These are phyloP conservation scores for Suhomyces panamericanus DNA, from an alignment of 1,139 yeast species.

Conservation along the genomic window DNA sequence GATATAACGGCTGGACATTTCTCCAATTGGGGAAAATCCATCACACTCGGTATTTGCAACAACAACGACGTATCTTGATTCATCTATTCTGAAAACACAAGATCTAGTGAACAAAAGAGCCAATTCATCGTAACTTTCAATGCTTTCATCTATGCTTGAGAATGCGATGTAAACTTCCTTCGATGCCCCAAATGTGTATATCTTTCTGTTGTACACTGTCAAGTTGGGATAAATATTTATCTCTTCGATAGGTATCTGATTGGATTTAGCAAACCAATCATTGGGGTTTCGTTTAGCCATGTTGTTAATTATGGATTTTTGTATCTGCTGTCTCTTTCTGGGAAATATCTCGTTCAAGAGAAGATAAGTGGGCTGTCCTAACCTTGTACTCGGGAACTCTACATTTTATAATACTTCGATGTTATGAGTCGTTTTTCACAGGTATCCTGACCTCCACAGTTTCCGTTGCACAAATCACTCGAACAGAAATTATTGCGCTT, in stretches of 20 bases:
- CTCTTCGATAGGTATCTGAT: background rate
- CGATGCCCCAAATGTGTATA: background rate
- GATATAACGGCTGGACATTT: background rate
- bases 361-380: no score
- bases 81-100: background rate
- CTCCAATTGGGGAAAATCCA: background rate
- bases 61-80: background rate
- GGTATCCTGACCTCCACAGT: no score
- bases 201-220: background rate
- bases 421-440: no score
- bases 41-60: background rate
- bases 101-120: background rate
- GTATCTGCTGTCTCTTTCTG: no score
- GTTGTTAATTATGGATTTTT: no score
- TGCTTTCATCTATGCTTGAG: background rate
- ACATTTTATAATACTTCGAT: no score
- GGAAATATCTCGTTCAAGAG: no score
- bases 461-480: no score
- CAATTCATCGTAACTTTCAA: background rate
- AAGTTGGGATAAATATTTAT: background rate
- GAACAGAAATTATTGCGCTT: no score
- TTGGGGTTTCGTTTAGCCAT: no score
- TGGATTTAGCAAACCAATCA: background rate
- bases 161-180: background rate
- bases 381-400: no score